A percentile compares a stretch with the other conserved stretches of the same genome.
These are phyloP conservation scores for Chlamydomonas sp. DNA, from an alignment of 139 green algal species.

Conservation along the genomic window DNA sequence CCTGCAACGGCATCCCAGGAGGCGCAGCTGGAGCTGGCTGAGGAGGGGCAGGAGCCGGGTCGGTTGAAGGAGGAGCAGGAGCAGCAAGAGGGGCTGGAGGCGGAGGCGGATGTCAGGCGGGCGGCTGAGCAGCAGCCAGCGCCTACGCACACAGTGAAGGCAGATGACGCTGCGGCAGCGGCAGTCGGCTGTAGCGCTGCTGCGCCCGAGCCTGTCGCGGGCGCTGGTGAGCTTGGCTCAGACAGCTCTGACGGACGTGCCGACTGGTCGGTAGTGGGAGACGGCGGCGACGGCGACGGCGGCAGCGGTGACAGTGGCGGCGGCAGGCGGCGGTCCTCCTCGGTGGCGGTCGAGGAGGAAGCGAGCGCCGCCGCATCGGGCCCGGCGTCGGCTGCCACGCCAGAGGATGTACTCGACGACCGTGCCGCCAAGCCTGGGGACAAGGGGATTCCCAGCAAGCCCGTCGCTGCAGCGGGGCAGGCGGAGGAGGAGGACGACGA, in stretches of 20 bases:
- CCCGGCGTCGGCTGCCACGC: too few relatives aligned
- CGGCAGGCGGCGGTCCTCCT: neutral
- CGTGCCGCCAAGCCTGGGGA: too few relatives aligned
- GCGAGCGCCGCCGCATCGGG: too few relatives aligned
- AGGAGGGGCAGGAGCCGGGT: neutral
- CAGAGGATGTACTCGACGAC: too few relatives aligned
- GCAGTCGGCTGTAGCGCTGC: too few relatives aligned
- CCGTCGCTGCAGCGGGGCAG: neutral
- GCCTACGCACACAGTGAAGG: neutral
- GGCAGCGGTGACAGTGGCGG: neutral
- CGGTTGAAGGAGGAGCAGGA: too few relatives aligned
- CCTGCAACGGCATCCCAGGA: neutral
- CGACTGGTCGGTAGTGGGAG: neutral
- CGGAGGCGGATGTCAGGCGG: too few relatives aligned
- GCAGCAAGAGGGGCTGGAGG: neutral
- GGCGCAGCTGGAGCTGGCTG: neutral
- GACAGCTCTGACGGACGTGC: neutral
- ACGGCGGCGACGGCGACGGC: neutral
- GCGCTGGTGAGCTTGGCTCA: neutral
- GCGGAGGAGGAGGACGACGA: neutral
- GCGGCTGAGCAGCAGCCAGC: neutral
- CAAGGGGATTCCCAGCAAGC: too few relatives aligned
- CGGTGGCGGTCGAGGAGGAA: too few relatives aligned
- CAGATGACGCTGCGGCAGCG: neutral
- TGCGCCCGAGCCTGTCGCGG: neutral